A percentile compares a stretch with the other conserved stretches of the same genome.
These are phyloP conservation scores for Clitoria ternatea DNA, from an alignment of 306 rosid species.

Conservation along the genomic window DNA sequence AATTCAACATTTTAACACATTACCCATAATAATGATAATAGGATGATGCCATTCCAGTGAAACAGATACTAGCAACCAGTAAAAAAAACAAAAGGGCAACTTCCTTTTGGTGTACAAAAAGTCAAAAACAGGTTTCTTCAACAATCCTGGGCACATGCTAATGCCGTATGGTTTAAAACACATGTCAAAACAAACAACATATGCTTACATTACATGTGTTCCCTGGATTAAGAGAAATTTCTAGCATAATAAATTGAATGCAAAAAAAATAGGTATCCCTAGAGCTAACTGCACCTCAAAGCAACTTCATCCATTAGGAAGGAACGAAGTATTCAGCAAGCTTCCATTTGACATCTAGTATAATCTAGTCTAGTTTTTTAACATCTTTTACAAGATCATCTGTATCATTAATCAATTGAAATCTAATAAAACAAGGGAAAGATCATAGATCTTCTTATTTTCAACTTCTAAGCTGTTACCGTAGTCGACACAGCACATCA, in stretches of 20 bases:
- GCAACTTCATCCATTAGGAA: constrained; percentile 18
- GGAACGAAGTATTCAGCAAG: constrained; percentile 5
- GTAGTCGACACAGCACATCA: neutral
- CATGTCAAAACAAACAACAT: neutral
- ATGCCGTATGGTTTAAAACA: neutral
- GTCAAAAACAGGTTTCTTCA: neutral
- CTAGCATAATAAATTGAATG: neutral
- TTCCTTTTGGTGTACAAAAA: neutral
- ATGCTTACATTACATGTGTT: neutral
- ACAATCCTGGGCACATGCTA: neutral
- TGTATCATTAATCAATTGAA: neutral
- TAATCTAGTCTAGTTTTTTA: neutral
- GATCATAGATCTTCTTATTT: neutral
- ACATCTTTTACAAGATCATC: neutral
- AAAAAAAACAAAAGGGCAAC: neutral
- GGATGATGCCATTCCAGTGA: neutral
- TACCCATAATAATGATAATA: neutral
- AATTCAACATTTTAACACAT: neutral
- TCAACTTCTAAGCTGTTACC: neutral
- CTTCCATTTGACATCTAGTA: neutral
- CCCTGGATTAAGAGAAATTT: neutral
- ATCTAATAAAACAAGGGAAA: neutral
- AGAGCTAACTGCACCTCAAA: constrained; percentile 8
- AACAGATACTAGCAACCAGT: neutral
- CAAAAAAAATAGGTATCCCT: neutral